Conservation (phyloP, 306 rosid genomes). For the Lathyrus oleraceus region DNA sequence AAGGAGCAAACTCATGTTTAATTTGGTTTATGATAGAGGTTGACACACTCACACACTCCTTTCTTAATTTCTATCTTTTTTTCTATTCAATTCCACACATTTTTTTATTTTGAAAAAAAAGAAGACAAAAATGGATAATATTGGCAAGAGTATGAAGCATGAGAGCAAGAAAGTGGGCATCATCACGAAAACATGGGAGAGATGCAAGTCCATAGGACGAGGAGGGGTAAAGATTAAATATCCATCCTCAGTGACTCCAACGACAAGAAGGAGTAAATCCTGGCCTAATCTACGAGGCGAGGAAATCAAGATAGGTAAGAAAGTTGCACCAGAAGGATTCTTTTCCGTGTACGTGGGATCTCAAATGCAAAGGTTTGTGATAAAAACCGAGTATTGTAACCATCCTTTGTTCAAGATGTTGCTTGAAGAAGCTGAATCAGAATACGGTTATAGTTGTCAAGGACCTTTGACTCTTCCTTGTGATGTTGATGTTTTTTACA, state of each 20-base stretch:
- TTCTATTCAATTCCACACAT: not conserved
- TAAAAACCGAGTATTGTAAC: slow-evolving; percentile 63
- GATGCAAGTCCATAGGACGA: slow-evolving; percentile 78
- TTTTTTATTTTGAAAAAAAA: not conserved
- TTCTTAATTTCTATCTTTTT: not conserved
- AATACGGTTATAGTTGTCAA: slow-evolving; percentile 64
- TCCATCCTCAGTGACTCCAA: not conserved
- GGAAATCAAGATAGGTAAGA: not conserved
- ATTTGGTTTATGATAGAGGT: slow-evolving; percentile 78
- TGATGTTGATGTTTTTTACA: slow-evolving; percentile 59
- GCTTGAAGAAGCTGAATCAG: slow-evolving; percentile 84
- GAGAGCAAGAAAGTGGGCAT: slow-evolving; percentile 48
- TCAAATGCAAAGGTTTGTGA: slow-evolving; percentile 63
- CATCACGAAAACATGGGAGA: slow-evolving; percentile 73
- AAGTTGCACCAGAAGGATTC: slow-evolving; percentile 61
- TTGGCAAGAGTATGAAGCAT: not conserved
- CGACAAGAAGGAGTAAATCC: slow-evolving; percentile 50
- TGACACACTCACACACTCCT: slow-evolving; percentile 13
- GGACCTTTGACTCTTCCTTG: slow-evolving; percentile 85
- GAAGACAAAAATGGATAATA: slow-evolving; percentile 28
- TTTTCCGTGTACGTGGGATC: slow-evolving; percentile 86
- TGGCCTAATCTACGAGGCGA: slow-evolving; percentile 37
- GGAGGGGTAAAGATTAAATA: slow-evolving; percentile 33
- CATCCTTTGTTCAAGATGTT: slow-evolving; percentile 78
- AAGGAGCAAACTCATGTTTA: slow-evolving; percentile 53